These are phyloP conservation scores for Allantophomopsis lycopodina DNA, from an alignment of 2,329 filamentous ascomycete species.

Conservation along the genomic window DNA sequence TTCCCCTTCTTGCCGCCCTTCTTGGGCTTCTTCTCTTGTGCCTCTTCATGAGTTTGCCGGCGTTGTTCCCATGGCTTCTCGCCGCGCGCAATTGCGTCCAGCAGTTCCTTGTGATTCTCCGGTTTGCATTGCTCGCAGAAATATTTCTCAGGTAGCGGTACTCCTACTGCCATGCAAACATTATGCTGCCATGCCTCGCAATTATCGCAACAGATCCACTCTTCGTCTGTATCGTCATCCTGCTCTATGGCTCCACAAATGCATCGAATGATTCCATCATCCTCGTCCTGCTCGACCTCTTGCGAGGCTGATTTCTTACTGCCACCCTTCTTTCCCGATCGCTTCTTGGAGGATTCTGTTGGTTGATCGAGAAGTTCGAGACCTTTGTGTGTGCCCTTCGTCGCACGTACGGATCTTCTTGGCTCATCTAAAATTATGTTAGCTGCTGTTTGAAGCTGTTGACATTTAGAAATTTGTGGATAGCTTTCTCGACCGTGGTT, in stretches of 20 bases:
- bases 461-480: no score
- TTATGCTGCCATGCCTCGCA: conserved; percentile 97
- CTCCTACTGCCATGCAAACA: conserved; percentile 77
- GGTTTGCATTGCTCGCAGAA: conserved; percentile 87
- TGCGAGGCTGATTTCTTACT: conserved; percentile 34
- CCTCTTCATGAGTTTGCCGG: conserved; percentile 47
- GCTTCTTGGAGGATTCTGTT: conserved; percentile 34
- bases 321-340: conserved; percentile 28
- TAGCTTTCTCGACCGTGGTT: no score
- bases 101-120: conserved; percentile 65
- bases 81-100: conserved; percentile 65
- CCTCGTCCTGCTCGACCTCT: conserved; percentile 30
- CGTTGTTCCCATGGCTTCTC: conserved; percentile 77
- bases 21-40: conserved; percentile 43
- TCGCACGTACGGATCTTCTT: conserved; percentile 86
- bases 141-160: conserved; percentile 70
- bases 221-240: conserved; percentile 72
- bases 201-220: conserved; percentile 92
- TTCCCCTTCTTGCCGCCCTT: conserved; percentile 41
- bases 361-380: conserved; percentile 61
- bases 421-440: conserved; percentile 50
- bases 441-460: no score
- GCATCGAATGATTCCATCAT: conserved; percentile 65
- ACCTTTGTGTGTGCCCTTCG: conserved; percentile 74
- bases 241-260: conserved; percentile 82